These are phyloP conservation scores for Penicillium silybi DNA, from an alignment of 495 filamentous ascomycete genomes.

Conservation along the genomic window DNA sequence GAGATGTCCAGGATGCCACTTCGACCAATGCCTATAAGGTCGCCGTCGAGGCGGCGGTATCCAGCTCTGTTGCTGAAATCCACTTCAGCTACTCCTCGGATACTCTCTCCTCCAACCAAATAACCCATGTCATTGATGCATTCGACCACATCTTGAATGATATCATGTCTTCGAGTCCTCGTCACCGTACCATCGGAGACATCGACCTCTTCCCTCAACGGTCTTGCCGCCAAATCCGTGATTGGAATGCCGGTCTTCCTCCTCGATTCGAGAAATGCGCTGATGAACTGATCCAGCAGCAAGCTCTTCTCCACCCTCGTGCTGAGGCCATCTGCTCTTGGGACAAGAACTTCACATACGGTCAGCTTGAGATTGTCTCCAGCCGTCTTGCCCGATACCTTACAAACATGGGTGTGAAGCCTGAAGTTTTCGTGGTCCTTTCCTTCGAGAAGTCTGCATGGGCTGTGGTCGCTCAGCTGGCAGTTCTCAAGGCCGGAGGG, in stretches of 20 bases:
- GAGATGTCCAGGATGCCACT: neutral
- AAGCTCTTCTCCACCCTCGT: conserved; percentile 26
- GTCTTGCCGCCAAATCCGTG: conserved; percentile 27
- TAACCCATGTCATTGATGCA: conserved; percentile 35
- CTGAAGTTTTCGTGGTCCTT: conserved; percentile 47
- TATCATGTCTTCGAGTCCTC: conserved; percentile 28
- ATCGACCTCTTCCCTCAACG: conserved; percentile 30
- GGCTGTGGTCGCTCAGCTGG: conserved; percentile 50
- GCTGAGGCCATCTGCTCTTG: conserved; percentile 43
- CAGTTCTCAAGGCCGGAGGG: conserved; percentile 56
- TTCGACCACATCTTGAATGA: conserved; percentile 36
- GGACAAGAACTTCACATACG: conserved; percentile 48
- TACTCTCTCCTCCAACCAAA: conserved; percentile 31
- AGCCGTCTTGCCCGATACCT: conserved; percentile 33
- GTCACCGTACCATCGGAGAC: conserved; percentile 26
- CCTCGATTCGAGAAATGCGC: conserved; percentile 38
- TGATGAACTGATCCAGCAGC: conserved; percentile 46
- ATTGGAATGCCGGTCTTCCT: conserved; percentile 34
- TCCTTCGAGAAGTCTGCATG: conserved; percentile 57
- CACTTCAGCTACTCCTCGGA: conserved; percentile 39
- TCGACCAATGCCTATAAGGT: conserved; percentile 48
- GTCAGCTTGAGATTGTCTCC: conserved; percentile 37
- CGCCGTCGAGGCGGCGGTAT: conserved; percentile 55
- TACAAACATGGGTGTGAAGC: conserved; percentile 38
- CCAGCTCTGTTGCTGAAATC: conserved; percentile 27